Evolutionary conservation across 495 filamentous ascomycete genomes (phyloP), one percentile per base, ranked within the genome.

Genomic region (Talaromyces liani): DNA sequence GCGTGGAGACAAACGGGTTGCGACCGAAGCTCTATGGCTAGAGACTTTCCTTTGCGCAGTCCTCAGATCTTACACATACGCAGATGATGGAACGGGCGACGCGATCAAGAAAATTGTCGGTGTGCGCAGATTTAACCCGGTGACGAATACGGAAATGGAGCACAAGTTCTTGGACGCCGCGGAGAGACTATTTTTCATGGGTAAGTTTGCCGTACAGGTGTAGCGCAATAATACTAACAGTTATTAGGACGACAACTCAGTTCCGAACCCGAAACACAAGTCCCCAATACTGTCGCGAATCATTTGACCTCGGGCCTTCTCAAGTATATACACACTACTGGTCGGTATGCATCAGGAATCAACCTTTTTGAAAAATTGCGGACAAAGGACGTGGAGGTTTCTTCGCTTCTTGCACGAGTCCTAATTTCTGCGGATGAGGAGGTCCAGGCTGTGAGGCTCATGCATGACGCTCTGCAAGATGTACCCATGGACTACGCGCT

Each of bases 351-450:
- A 24, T 98, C 94, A 0, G 94, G 93, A 9, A 96, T 98, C 72
- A 99, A 99, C 65, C 84, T 99, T 2, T 98, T 99, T 65, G 92
- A 97, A 73, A 99, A 98, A 73, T 82, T 98, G 57, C 88, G 95
- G 33, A 88, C 89, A 25, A 85, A 88, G 55, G 95, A 97, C 69
- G 85, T 92, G 6, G 95, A 98, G 68, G 91, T 98, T 0, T 95
- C 94, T 4, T 98, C 94, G 0, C 81, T 98, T 1, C 84, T 98
- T 14, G 89, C 94, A 7, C 89, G 88, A 64, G 93, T 98, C 60
- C 81, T 95, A 62, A 87, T 97, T 67, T 88, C 91, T 81, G 93
- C 91, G 33, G 92, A 98, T 71, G 94, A 98, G 73, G 94, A 98
- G 69, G 94, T 98, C 2, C 88, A 93, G 70, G 94, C 94, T 4